A percentile compares a stretch with the other conserved stretches of the same genome.
phyloP scores from a whole-genome alignment of 306 rosid genomes.

The Pyrus betulifolia region DNA sequence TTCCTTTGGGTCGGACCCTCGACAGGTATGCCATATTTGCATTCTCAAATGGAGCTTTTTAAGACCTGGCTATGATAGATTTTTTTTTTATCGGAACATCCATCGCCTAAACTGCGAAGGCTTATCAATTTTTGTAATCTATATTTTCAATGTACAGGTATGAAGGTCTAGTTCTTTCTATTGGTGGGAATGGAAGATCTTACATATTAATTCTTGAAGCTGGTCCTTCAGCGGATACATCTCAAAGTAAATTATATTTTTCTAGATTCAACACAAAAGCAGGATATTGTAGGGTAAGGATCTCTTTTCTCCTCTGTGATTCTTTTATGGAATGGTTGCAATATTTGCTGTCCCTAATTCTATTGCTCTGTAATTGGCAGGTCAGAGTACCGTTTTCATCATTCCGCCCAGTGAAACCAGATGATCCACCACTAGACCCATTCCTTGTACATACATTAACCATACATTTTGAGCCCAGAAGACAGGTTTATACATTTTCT shows the following conservation, averaged over 20 bases:
- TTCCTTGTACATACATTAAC: neutral
- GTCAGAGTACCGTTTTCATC: slow-evolving; percentile 90
- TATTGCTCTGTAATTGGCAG: slow-evolving; percentile 42
- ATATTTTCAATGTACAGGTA: slow-evolving; percentile 43
- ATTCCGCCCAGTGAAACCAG: slow-evolving; percentile 88
- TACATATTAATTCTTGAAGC: slow-evolving; percentile 32
- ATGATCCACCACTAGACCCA: neutral
- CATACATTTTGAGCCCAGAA: slow-evolving; percentile 95
- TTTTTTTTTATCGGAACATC: neutral
- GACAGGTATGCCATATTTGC: slow-evolving; percentile 56
- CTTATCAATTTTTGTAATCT: neutral
- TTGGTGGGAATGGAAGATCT: slow-evolving; percentile 94
- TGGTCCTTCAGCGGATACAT: too few species aligned
- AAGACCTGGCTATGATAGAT: neutral
- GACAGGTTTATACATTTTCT: slow-evolving; percentile 57
- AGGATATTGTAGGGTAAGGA: slow-evolving; percentile 88
- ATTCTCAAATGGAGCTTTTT: neutral
- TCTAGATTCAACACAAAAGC: slow-evolving; percentile 81
- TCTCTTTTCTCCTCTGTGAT: neutral
- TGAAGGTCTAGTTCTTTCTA: slow-evolving; percentile 92
- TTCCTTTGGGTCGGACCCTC: slow-evolving; percentile 84
- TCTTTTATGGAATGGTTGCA: neutral
- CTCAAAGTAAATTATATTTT: slow-evolving; percentile 47
- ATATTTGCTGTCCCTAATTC: slow-evolving; percentile 13
- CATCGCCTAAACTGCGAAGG: slow-evolving; percentile 3